These are phyloP conservation scores for Mycena albidolilacea DNA, from an alignment of 768 basidiomycete species.

Conservation along the genomic window DNA sequence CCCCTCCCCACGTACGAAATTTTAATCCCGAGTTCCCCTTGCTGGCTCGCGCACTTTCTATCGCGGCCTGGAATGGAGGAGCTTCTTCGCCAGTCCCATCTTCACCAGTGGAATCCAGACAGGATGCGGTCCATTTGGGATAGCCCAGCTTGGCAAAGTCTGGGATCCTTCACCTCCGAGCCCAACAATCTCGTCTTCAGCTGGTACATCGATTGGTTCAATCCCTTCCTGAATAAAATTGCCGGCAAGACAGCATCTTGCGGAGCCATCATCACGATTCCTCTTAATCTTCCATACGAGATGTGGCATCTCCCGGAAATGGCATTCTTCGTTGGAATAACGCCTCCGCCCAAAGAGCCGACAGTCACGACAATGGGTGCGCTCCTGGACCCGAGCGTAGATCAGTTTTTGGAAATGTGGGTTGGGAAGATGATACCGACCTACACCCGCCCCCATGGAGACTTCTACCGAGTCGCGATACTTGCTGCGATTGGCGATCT, in stretches of 20 bases:
- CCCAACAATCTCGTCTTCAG: slow-evolving; percentile 31
- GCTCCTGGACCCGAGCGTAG: slow-evolving; percentile 7
- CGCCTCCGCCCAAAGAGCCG: slow-evolving; percentile 37
- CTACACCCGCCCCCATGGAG: slow-evolving; percentile 31
- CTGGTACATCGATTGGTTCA: slow-evolving; percentile 40
- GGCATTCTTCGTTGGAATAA: slow-evolving; percentile 40
- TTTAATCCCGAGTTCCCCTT: too few relatives aligned
- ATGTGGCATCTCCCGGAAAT: slow-evolving; percentile 41
- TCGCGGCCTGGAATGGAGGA: slow-evolving; percentile 33
- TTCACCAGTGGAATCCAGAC: slow-evolving; percentile 21
- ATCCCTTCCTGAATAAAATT: slow-evolving; percentile 40
- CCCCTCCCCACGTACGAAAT: too few relatives aligned
- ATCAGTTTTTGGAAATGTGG: slow-evolving; percentile 30
- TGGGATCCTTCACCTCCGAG: slow-evolving; percentile 26
- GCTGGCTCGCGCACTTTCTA: slow-evolving; percentile 31
- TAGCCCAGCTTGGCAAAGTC: slow-evolving; percentile 33
- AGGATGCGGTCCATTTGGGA: slow-evolving; percentile 34
- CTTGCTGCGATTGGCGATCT: slow-evolving; percentile 38
- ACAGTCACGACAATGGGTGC: slow-evolving; percentile 26
- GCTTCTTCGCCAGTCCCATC: slow-evolving; percentile 22
- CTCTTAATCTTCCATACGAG: slow-evolving; percentile 43
- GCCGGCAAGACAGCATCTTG: slow-evolving; percentile 33
- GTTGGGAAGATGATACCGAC: slow-evolving; percentile 28
- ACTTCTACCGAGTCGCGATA: slow-evolving; percentile 29
- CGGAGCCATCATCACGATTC: slow-evolving; percentile 40